phyloP scores from a whole-genome alignment of 495 filamentous ascomycete genomes.

The Penicillium arizonense region DNA sequence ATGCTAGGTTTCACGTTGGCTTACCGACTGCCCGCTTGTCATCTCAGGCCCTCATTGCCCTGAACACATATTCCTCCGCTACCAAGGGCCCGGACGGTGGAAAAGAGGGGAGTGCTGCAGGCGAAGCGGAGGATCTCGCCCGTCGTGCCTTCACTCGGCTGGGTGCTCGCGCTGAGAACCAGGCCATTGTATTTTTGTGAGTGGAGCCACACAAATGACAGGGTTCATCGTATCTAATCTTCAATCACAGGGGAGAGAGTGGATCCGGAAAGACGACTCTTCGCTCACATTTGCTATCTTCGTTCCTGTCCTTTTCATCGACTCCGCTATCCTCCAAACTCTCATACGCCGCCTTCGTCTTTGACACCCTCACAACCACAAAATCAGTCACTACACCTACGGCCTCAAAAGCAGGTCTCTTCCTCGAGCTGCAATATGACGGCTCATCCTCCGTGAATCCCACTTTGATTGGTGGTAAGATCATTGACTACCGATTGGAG shows the following conservation, averaged over 20 bases:
- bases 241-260: conserved; percentile 73
- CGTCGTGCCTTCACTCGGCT: conserved; percentile 78
- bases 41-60: conserved; percentile 81
- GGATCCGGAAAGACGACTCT: conserved; percentile 95
- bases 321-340: conserved; percentile 91
- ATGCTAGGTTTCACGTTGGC: conserved; percentile 72
- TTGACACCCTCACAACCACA: conserved; percentile 95
- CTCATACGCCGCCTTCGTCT: conserved; percentile 89
- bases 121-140: conserved; percentile 86
- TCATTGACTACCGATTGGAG: conserved; percentile 90
- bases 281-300: conserved; percentile 80
- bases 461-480: conserved; percentile 85
- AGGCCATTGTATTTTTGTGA: conserved; percentile 89
- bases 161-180: conserved; percentile 88
- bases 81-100: conserved; percentile 84
- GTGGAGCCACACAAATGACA: conserved; percentile 26
- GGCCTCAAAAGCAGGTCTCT: conserved; percentile 91
- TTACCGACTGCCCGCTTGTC: conserved; percentile 84
- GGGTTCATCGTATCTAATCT: neutral
- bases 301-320: conserved; percentile 80
- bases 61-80: conserved; percentile 91
- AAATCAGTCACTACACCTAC: conserved; percentile 94
- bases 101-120: conserved; percentile 81
- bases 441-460: conserved; percentile 77
- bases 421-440: conserved; percentile 95